phyloP scores from a whole-genome alignment of 768 basidiomycete genomes.

The Gymnopilus dilepis region DNA sequence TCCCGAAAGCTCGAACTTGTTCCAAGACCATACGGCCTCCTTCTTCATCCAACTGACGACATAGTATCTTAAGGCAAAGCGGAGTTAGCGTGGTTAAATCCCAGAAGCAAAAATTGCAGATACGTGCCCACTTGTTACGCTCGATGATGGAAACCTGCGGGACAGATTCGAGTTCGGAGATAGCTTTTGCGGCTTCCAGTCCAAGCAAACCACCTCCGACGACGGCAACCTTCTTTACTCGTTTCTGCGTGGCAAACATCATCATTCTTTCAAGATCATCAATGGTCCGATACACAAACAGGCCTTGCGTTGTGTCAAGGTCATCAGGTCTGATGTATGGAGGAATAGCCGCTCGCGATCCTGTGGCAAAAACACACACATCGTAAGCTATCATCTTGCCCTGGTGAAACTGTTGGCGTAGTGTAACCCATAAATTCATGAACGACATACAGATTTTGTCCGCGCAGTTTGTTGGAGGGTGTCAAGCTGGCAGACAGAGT shows the following conservation, averaged over 20 bases:
- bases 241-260: slow-evolving; percentile 53
- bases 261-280: slow-evolving; percentile 70
- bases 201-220: slow-evolving; percentile 77
- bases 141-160: slow-evolving; percentile 30
- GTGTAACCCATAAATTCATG: slow-evolving; percentile 35
- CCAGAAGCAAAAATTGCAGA: not conserved
- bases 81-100: not conserved
- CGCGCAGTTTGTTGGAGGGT: slow-evolving; percentile 43
- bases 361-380: slow-evolving; percentile 71
- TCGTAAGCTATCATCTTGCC: slow-evolving; percentile 47
- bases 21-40: slow-evolving; percentile 28
- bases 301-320: slow-evolving; percentile 50
- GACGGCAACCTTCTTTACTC: slow-evolving; percentile 55
- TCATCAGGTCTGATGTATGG: slow-evolving; percentile 52
- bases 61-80: slow-evolving; percentile 12
- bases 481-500: slow-evolving; percentile 18
- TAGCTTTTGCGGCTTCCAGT: slow-evolving; percentile 76
- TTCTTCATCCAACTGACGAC: slow-evolving; percentile 35
- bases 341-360: slow-evolving; percentile 68
- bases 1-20: slow-evolving; percentile 49
- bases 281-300: slow-evolving; percentile 77
- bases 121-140: slow-evolving; percentile 21
- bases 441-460: slow-evolving; percentile 44
- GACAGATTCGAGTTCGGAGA: slow-evolving; percentile 54
- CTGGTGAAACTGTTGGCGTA: not conserved